phyloP scores from a whole-genome alignment of 192 early-diverging fungal species.

The Entomortierella chlamydospora region DNA sequence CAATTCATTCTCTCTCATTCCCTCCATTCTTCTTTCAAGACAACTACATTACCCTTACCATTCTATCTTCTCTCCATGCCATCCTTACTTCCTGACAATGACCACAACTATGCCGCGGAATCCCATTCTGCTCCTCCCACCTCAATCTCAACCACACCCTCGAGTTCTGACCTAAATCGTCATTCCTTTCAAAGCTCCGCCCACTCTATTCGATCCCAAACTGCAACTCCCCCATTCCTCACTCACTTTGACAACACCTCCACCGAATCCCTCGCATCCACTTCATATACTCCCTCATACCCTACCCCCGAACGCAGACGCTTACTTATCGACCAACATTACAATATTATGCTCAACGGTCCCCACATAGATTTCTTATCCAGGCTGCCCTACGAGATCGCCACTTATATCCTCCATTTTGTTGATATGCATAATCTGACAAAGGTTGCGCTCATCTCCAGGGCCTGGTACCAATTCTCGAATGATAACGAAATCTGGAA shows the following conservation, averaged over 20 bases:
- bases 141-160: conserved; percentile 1
- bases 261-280: neutral
- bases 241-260: neutral
- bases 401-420: conserved; percentile 72
- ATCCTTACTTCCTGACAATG: neutral
- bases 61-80: neutral
- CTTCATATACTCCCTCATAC: neutral
- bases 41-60: conserved; percentile 3
- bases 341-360: conserved; percentile 20
- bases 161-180: neutral
- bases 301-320: conserved; percentile 5
- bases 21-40: neutral
- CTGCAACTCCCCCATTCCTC: neutral
- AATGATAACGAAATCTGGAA: conserved; percentile 83
- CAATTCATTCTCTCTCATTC: neutral
- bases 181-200: neutral
- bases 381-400: conserved; percentile 80
- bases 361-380: conserved; percentile 66
- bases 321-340: conserved; percentile 27
- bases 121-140: neutral
- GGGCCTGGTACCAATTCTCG: conserved; percentile 73
- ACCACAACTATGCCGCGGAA: neutral
- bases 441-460: conserved; percentile 70
- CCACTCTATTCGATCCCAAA: neutral
- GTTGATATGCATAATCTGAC: conserved; percentile 71